These are phyloP conservation scores for Xerocomellus dryophilus DNA, from an alignment of 768 basidiomycete genomes.

Conservation along the genomic window DNA sequence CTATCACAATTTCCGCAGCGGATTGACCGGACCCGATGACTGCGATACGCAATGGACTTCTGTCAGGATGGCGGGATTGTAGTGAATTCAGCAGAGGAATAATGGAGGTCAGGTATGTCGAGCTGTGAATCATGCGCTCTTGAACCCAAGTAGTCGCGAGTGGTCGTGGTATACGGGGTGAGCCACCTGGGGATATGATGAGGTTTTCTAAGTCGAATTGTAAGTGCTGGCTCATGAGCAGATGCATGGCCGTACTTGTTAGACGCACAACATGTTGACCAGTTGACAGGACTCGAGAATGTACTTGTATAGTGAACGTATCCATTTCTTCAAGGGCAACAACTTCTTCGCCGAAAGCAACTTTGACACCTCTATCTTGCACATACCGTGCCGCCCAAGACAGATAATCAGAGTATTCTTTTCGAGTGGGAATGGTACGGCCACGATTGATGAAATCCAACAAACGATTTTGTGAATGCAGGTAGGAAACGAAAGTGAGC, in stretches of 20 bases:
- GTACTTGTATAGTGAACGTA: slow-evolving; percentile 38
- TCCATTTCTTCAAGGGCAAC: slow-evolving; percentile 35
- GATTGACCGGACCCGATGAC: slow-evolving; percentile 50
- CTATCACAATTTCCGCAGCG: slow-evolving; percentile 45
- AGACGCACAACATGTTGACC: slow-evolving; percentile 34
- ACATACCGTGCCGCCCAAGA: slow-evolving; percentile 49
- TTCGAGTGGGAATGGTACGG: slow-evolving; percentile 48
- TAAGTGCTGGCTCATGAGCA: not conserved
- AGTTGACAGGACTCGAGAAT: slow-evolving; percentile 35
- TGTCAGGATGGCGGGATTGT: slow-evolving; percentile 14
- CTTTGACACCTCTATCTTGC: slow-evolving; percentile 40
- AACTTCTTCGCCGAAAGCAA: slow-evolving; percentile 48
- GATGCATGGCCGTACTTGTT: slow-evolving; percentile 36
- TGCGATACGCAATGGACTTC: slow-evolving; percentile 38
- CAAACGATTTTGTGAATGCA: slow-evolving; percentile 48
- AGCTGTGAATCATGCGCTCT: slow-evolving; percentile 42
- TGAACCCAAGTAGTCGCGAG: slow-evolving; percentile 33
- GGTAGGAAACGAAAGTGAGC: slow-evolving; percentile 51
- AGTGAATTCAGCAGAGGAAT: slow-evolving; percentile 32
- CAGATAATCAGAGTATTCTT: slow-evolving; percentile 54
- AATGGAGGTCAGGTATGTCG: slow-evolving; percentile 41
- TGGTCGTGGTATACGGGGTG: slow-evolving; percentile 41
- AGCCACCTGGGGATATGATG: slow-evolving; percentile 50
- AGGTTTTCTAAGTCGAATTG: slow-evolving; percentile 38
- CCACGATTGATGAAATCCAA: slow-evolving; percentile 53